Conservation (phyloP, 192 early-diverging fungal species). For the Coemansia sp. region DNA sequence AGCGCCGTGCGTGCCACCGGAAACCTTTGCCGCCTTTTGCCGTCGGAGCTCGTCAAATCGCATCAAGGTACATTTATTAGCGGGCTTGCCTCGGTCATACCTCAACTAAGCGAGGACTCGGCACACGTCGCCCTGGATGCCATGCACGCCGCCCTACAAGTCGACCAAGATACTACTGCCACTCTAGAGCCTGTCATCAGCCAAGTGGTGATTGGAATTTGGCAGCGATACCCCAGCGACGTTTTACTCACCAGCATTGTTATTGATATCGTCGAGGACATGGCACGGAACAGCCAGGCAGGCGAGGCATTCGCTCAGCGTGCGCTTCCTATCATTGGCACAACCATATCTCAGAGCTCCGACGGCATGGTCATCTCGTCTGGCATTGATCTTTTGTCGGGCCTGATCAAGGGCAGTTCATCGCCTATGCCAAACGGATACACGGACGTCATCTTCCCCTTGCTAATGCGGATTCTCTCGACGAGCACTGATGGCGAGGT, state of each 20-base stretch:
- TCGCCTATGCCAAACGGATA: slow-evolving; percentile 75
- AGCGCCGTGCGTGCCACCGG: slow-evolving; percentile 54
- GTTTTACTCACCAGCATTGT: slow-evolving; percentile 75
- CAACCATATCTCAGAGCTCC: slow-evolving; percentile 59
- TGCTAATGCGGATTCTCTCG: slow-evolving; percentile 75
- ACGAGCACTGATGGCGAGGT: slow-evolving; percentile 73
- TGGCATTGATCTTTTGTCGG: slow-evolving; percentile 75
- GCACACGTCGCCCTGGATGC: slow-evolving; percentile 56
- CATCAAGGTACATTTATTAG: slow-evolving; percentile 38
- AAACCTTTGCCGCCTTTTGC: slow-evolving; percentile 49
- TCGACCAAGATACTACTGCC: slow-evolving; percentile 73
- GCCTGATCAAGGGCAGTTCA: slow-evolving; percentile 70
- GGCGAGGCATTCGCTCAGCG: slow-evolving; percentile 69
- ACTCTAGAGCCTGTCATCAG: slow-evolving; percentile 73
- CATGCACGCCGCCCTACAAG: slow-evolving; percentile 52
- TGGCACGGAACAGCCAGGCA: slow-evolving; percentile 70
- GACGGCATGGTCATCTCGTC: slow-evolving; percentile 37
- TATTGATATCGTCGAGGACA: slow-evolving; percentile 74
- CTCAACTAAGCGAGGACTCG: slow-evolving; percentile 54
- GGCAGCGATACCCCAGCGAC: slow-evolving; percentile 79
- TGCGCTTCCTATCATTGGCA: slow-evolving; percentile 70
- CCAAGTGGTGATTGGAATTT: slow-evolving; percentile 75
- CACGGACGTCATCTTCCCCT: slow-evolving; percentile 77
- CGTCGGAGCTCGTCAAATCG: slow-evolving; percentile 34
- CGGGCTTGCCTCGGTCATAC: slow-evolving; percentile 45